Base-by-base conservation (phyloP, 176 grass and related monocot species). In the Cenchrus fungigraminus region DNA sequence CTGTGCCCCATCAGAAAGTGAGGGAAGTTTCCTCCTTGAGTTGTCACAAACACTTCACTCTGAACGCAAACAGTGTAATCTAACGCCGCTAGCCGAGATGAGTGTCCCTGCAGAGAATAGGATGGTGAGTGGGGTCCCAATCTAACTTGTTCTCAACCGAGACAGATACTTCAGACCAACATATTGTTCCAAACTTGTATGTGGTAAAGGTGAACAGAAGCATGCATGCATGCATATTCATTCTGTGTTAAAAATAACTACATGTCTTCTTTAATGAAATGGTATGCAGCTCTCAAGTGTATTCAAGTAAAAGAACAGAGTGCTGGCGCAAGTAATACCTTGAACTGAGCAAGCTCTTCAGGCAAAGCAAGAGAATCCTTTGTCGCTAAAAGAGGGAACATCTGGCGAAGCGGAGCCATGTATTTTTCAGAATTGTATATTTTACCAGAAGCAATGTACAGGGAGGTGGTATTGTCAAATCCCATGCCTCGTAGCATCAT, bases 401-500 rank as follows among this genome's bases (percentile, higher is more conserved):
- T 90, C 83, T 95, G 87, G 50, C 60, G 88, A 59, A 98, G 89
- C 34, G 93, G 96, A 83, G 88, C 83, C 91, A 98, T 98, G 70
- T 95, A 98, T 76, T 90, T 95, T 76, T 85, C 84, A 73, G 76
- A 86, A 86, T 95, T 91, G 52, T 98, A 95, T 80, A 98, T 98
- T 86, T 95, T 92, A 79, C 93, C 96, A 68, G 93, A 98, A 80
- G 96, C 96, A 78, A 98, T 81, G 56, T 98, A 98, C 52, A 98
- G 83, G 44, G 89, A 80, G 19, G 91, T 98, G 54, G 74, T 94
- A 68, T 98, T 94, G 70, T 82, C 89, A 55, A 98, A 95, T 82
- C 93, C 96, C 96, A 98, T 98, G 72, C 93, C 96, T 71, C 91
- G 86, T 49, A 98, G 83, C 96, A 98, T 98, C 96, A 98, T 95